A percentile compares a stretch with the other conserved stretches of the same genome.
Conservation (phyloP, 2,329 filamentous ascomycete genomes). For the Paecilomyces fulvus region DNA sequence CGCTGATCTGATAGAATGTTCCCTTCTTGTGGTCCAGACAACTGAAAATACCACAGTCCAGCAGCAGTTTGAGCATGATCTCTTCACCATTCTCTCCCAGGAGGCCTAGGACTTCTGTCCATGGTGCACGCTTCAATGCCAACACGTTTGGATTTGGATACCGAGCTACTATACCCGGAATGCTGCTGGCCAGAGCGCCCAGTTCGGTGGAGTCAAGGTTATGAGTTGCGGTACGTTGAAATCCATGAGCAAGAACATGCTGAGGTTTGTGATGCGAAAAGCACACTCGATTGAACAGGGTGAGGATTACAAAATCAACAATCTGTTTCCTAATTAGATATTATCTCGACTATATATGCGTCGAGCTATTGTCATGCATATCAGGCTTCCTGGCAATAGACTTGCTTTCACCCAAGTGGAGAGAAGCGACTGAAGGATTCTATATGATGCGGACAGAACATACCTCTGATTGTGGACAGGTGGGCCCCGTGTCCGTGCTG, state of each 20-base stretch:
- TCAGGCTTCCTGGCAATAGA: background rate
- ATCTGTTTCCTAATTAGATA: slow-evolving; percentile 42
- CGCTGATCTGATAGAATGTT: slow-evolving; percentile 73
- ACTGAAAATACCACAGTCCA: slow-evolving; percentile 69
- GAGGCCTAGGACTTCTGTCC: slow-evolving; percentile 66
- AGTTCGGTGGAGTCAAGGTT: slow-evolving; percentile 19
- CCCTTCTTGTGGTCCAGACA: slow-evolving; percentile 50
- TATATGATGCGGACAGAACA: slow-evolving; percentile 10
- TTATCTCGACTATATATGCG: background rate
- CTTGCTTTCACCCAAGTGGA: background rate
- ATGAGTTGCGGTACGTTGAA: slow-evolving; percentile 43
- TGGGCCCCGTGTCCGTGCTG: slow-evolving; percentile 29
- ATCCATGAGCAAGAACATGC: slow-evolving; percentile 80
- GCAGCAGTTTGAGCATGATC: slow-evolving; percentile 68
- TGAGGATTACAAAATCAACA: slow-evolving; percentile 69
- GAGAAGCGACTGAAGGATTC: background rate
- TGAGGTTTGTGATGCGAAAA: slow-evolving; percentile 46
- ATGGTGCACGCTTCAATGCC: slow-evolving; percentile 59
- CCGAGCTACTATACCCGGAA: slow-evolving; percentile 58
- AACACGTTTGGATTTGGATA: slow-evolving; percentile 64
- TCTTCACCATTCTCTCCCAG: slow-evolving; percentile 67
- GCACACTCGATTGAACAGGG: slow-evolving; percentile 57
- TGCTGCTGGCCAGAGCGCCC: slow-evolving; percentile 34
- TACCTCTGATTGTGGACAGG: slow-evolving; percentile 58
- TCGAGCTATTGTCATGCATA: background rate